Conservation (phyloP, 768 basidiomycete species). For the Suillus fuscotomentosus region DNA sequence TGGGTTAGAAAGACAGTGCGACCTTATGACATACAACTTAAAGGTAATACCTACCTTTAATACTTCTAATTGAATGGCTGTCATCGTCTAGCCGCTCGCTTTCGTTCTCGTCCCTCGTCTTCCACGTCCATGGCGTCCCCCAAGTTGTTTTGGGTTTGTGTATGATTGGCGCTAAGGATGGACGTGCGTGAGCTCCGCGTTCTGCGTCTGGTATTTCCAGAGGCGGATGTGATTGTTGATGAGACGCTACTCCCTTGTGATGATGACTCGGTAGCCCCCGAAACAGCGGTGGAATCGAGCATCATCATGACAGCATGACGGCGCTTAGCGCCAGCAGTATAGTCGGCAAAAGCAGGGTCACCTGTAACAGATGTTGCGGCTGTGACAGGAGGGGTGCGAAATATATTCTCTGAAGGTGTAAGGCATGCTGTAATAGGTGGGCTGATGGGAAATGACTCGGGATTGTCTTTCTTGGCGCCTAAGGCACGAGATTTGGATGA, state of each 20-base stretch:
- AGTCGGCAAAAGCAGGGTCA: constrained; percentile 23
- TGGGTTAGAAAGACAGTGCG: neutral
- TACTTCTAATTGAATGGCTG: neutral
- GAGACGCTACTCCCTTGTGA: constrained; percentile 33
- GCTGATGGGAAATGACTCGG: constrained; percentile 18
- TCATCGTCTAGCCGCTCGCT: constrained; percentile 67
- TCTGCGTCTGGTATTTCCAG: constrained; percentile 45
- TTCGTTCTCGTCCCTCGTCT: constrained; percentile 73
- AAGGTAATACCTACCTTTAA: neutral
- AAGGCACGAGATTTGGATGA: constrained; percentile 28
- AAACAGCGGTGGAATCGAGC: constrained; percentile 52
- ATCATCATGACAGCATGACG: constrained; percentile 80
- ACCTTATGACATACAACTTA: constrained; percentile 10
- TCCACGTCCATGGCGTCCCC: constrained; percentile 72
- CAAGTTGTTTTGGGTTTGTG: constrained; percentile 37
- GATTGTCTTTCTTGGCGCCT: constrained; percentile 26
- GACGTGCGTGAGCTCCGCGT: constrained; percentile 49
- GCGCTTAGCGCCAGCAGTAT: constrained; percentile 64
- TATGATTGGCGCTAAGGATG: constrained; percentile 33
- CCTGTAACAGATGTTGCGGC: constrained; percentile 29
- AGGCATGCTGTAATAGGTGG: constrained; percentile 22
- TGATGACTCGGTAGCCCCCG: constrained; percentile 36
- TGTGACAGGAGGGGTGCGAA: constrained; percentile 24
- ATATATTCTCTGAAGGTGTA: constrained; percentile 27
- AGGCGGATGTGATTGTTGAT: constrained; percentile 18